A percentile compares a stretch with the other conserved stretches of the same genome.
Conservation (phyloP, 805 yeast species). For the Wickerhamiella slavikovae region DNA sequence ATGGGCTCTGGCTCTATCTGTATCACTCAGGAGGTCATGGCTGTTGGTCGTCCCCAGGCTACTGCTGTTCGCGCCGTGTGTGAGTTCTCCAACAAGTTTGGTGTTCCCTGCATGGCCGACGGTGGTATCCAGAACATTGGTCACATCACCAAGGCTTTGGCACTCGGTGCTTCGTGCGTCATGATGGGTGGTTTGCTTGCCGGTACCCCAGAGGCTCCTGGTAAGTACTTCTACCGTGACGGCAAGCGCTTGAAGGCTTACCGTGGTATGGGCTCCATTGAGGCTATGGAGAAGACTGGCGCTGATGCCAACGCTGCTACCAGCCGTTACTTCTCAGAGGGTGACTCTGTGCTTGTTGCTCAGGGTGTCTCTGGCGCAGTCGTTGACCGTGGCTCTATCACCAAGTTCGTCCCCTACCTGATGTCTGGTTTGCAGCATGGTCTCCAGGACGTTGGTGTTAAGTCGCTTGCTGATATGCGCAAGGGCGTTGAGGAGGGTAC, state of each 20-base stretch:
- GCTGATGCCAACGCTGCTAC: constrained; percentile 90
- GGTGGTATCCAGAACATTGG: constrained; percentile 99
- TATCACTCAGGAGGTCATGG: constrained; percentile 99
- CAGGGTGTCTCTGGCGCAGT: constrained; percentile 98
- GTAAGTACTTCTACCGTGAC: constrained; percentile 92
- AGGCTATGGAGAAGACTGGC: constrained; percentile 89
- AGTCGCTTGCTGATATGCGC: constrained; percentile 43
- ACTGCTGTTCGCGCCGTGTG: constrained; percentile 91
- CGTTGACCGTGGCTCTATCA: constrained; percentile 87
- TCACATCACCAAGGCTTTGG: constrained; percentile 89
- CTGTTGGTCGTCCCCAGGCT: constrained; percentile 99
- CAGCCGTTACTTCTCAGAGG: constrained; percentile 92
- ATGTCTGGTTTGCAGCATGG: constrained; percentile 95
- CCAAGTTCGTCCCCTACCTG: constrained; percentile 84
- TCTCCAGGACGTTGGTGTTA: constrained; percentile 90
- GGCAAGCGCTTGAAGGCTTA: constrained; percentile 93
- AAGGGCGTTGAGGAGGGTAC: constrained; percentile 40
- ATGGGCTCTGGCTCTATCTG: constrained; percentile 99
- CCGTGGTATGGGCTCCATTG: constrained; percentile 99
- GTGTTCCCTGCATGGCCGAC: constrained; percentile 97
- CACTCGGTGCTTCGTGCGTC: constrained; percentile 89
- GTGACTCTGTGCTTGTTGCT: constrained; percentile 88
- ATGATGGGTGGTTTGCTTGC: constrained; percentile 99
- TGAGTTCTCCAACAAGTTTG: constrained; percentile 84
- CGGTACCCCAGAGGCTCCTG: constrained; percentile 97